Base-by-base conservation (phyloP, 1,284 basidiomycete genomes). In the Hemileia vastatrix region DNA sequence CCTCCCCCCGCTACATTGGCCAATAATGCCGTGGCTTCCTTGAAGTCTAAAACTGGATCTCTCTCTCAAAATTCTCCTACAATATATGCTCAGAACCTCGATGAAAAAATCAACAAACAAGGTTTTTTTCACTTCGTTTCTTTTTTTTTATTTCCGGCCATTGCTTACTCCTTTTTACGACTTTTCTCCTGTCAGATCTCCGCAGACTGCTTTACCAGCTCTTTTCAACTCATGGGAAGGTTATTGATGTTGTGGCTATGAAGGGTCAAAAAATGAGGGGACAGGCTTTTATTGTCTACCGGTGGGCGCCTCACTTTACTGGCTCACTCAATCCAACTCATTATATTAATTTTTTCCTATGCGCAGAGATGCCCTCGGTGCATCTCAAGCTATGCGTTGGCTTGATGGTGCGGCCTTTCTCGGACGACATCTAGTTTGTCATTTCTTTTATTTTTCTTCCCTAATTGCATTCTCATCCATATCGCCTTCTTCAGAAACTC, bases 211-310 rank as follows among this genome's bases (percentile, higher is more conserved):
- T 99, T 1, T 90, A 87, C 75, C 84, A 86, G 24, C 83, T 98
- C 57, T 98, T 98, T 80, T 86, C 86, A 11, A 87, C 90, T 23
- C 91, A 96, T 78, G 94, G 94, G 70, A 86, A 86, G 73, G 81
- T 99, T 51, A 83, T 97, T 77, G 94, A 98, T 77, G 84, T 99
- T 55, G 84, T 97, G 56, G 92, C 94, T n/a, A 86, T 88, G 48
- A 92, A 96, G 75, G 84, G 81, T 67, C 78, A 83, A 58, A 87
- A 86, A 73, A 92, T 92, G 85, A 84, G 88, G 66, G 94, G 94
- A 1, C 93, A 96, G 78, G 94, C 94, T 0, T 98, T 96, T 77
- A 83, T 98, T 70, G 92, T 95, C 66, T 99, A 96, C 77, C 83
- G 84, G 66, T 90, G 93, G 78, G 83, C 92, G 64, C 83, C 87